phyloP scores from a whole-genome alignment of 805 yeast genomes.

The Candida chilensis region DNA sequence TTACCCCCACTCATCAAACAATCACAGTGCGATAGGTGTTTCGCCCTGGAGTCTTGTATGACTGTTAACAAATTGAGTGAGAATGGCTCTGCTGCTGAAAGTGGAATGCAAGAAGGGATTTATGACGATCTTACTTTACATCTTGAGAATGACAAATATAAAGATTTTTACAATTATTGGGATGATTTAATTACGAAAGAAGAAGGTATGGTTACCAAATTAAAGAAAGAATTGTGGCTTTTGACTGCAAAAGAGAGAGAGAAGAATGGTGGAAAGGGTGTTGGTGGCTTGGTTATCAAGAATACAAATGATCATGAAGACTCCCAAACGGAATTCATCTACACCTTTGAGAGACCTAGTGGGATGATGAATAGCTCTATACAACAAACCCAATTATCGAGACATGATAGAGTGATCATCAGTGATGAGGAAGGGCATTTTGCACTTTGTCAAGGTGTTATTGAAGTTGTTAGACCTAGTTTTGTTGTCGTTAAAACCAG shows the following conservation, averaged over 20 bases:
- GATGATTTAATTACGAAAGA: constrained; percentile 65
- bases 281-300: constrained; percentile 39
- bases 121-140: constrained; percentile 44
- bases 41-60: constrained; percentile 51
- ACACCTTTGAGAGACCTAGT: constrained; percentile 36
- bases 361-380: constrained; percentile 8
- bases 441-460: constrained; percentile 57
- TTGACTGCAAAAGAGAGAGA: constrained; percentile 53
- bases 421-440: constrained; percentile 80
- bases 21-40: constrained; percentile 56
- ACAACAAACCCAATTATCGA: constrained; percentile 36
- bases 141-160: constrained; percentile 31
- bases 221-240: constrained; percentile 64
- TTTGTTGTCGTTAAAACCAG: constrained; percentile 40
- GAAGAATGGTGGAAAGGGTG: constrained; percentile 43
- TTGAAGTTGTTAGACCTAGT: constrained; percentile 32
- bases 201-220: constrained; percentile 43
- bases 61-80: constrained; percentile 51
- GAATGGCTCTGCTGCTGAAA: constrained; percentile 41
- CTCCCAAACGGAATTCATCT: constrained; percentile 22
- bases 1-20: constrained; percentile 47
- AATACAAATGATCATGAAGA: constrained; percentile 11
- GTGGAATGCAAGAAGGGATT: constrained; percentile 41
- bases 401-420: constrained; percentile 57
- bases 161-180: constrained; percentile 63